Evolutionary conservation across 495 filamentous ascomycete genomes (phyloP).

Genomic region (Neurospora sp.): DNA sequence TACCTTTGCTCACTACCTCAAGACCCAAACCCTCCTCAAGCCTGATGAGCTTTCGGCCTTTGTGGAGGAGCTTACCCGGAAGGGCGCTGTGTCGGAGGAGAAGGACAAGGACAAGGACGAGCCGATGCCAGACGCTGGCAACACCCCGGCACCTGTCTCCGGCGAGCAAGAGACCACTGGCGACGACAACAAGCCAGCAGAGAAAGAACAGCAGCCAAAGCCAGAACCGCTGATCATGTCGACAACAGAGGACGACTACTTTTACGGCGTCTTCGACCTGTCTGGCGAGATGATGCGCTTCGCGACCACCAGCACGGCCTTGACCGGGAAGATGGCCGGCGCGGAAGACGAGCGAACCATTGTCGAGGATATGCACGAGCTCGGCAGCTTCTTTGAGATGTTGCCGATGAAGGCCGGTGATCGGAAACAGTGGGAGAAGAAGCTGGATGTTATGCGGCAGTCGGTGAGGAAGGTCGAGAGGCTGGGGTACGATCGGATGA

Average conservation of each 20-base stretch:
- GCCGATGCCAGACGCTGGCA: slow-evolving; percentile 16
- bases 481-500: slow-evolving; percentile 73
- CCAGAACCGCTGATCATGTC: slow-evolving; percentile 36
- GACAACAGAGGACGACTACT: slow-evolving; percentile 73
- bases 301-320: slow-evolving; percentile 71
- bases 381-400: slow-evolving; percentile 64
- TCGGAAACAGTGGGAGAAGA: slow-evolving; percentile 49
- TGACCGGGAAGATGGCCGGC: slow-evolving; percentile 45
- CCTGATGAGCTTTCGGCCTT: slow-evolving; percentile 43
- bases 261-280: slow-evolving; percentile 87
- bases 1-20: slow-evolving; percentile 77
- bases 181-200: background rate
- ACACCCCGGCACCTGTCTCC: background rate
- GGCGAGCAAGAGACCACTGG: background rate
- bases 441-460: slow-evolving; percentile 74
- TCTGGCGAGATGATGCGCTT: slow-evolving; percentile 95
- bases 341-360: slow-evolving; percentile 39
- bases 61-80: slow-evolving; percentile 28
- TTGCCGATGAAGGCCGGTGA: slow-evolving; percentile 44
- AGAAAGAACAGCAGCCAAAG: background rate
- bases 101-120: slow-evolving; percentile 12
- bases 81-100: slow-evolving; percentile 3
- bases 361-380: slow-evolving; percentile 60
- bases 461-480: slow-evolving; percentile 93
- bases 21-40: slow-evolving; percentile 62